These are phyloP conservation scores for Neurospora hispaniola DNA, from an alignment of 495 filamentous ascomycete genomes.

Conservation along the genomic window DNA sequence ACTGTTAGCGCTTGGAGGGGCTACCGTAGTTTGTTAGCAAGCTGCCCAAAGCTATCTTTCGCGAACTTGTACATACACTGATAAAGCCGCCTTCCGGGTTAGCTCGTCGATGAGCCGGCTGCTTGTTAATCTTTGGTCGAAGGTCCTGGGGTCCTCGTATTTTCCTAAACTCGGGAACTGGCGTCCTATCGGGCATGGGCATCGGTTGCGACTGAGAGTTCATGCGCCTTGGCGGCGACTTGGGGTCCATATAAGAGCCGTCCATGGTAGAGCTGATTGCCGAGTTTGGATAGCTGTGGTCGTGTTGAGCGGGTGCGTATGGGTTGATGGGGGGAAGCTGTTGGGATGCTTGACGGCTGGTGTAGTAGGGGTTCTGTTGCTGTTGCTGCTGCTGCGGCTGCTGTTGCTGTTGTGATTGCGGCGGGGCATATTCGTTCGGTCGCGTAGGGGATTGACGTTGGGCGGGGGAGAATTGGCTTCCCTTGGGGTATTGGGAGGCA, in stretches of 20 bases:
- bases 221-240: slow-evolving; percentile 52
- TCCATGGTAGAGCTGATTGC: slow-evolving; percentile 54
- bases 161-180: slow-evolving; percentile 80
- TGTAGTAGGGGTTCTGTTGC: slow-evolving; percentile 37
- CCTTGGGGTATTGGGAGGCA: slow-evolving; percentile 39
- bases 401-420: not conserved
- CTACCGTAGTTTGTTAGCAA: slow-evolving; percentile 33
- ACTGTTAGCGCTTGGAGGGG: slow-evolving; percentile 92
- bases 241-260: slow-evolving; percentile 61
- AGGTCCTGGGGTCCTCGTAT: slow-evolving; percentile 63
- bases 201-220: slow-evolving; percentile 33
- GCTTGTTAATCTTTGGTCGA: slow-evolving; percentile 69
- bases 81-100: slow-evolving; percentile 98
- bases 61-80: slow-evolving; percentile 53
- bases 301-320: slow-evolving; percentile 45
- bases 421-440: slow-evolving; percentile 32
- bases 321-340: slow-evolving; percentile 65
- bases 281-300: slow-evolving; percentile 51
- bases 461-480: slow-evolving; percentile 32
- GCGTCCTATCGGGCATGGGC: slow-evolving; percentile 48
- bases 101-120: slow-evolving; percentile 85
- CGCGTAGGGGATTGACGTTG: slow-evolving; percentile 43
- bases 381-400: not conserved
- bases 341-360: slow-evolving; percentile 32
- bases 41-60: not conserved